Base-by-base conservation (phyloP, 208 protist genomes). In the Trypanosoma caninum region DNA sequence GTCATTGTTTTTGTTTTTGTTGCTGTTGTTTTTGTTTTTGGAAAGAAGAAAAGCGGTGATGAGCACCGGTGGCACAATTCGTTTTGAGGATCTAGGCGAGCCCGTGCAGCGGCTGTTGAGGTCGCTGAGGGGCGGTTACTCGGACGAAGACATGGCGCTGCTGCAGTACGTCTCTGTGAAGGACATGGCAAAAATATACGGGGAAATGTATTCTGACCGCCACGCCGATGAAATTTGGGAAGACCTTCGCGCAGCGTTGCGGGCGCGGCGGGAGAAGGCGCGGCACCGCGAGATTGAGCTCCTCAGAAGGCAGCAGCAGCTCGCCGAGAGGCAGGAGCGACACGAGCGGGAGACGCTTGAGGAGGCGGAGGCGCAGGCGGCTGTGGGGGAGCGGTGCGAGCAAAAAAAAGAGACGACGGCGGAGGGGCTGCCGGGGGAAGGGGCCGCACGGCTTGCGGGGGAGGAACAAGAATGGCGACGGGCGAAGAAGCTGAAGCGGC, bases 171-270 rank as follows among this genome's bases (percentile, higher is more conserved):
- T 92, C 11, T 87, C 83, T 3, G 86, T 92, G 42, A 82, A 81
- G 74, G 89, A 90, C 66, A 91, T 95, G 84, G 77, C 83, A 30
- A 91, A 85, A 55, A 92, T 95, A 47, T 88, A 92, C 62, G 76
- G 72, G 22, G 84, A 92, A 58, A 82, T 95, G 74, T 65, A 72
- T 27, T 58, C 40, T 9, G 69, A 84, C 16, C 72, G 76, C 16
- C 74, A 88, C 55, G 82, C 73, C 2, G 80, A 91, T 34, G 74
- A 82, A 40, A 90, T 95, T 52, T 95, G 85, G 86, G 48, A 60
- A 10, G 77, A 91, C 54, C 74, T 95, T 27, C 76, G 75, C 13
- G 55, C 46, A 0, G 62, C 81, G 0, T 65, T 95, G 34, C 63
- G 80, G 57, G 77, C 65, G 13, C 69, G 89, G 14, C 65, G 69